These are phyloP conservation scores for Candida fluviatilis DNA, from an alignment of 805 yeast genomes.

Conservation along the genomic window DNA sequence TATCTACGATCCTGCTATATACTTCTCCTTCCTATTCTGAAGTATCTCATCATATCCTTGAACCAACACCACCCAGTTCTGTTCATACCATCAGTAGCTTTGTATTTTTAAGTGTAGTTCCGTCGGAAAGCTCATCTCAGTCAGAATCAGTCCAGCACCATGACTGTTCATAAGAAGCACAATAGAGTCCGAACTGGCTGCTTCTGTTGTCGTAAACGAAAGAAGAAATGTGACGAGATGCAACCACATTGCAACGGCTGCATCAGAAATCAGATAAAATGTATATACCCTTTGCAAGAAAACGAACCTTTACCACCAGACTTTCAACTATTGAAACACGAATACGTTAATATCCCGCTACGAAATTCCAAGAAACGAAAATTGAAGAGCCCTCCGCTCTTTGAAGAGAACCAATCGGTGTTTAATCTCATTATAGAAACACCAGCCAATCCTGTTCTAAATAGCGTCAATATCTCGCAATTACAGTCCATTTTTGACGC, in stretches of 20 bases:
- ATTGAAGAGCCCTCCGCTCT: constrained; percentile 1
- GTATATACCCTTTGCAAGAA: constrained; percentile 1
- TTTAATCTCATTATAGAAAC: neutral
- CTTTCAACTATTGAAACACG: neutral
- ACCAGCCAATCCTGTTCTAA: neutral
- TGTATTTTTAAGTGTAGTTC: too few relatives aligned
- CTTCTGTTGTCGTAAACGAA: constrained; percentile 8
- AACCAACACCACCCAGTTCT: too few relatives aligned
- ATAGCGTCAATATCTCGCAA: neutral
- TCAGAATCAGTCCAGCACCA: too few relatives aligned
- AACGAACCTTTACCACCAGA: constrained; percentile 2
- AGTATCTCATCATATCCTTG: too few relatives aligned
- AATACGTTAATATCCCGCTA: neutral
- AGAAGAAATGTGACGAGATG: constrained; percentile 13
- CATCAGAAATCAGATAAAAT: constrained; percentile 4
- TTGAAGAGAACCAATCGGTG: neutral
- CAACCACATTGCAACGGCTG: constrained; percentile 11
- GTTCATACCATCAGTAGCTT: too few relatives aligned
- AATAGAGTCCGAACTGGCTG: constrained; percentile 9
- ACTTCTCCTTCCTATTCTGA: too few relatives aligned
- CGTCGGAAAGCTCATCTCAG: too few relatives aligned
- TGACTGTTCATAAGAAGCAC: constrained; percentile 5
- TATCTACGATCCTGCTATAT: too few relatives aligned
- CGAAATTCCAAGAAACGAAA: constrained; percentile 5
- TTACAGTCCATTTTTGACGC: neutral